Percentiles rank a stretch among this genome's conserved stretches.
Conservation (phyloP, 768 basidiomycete species). For the Naganishia vaughanmartiniae region DNA sequence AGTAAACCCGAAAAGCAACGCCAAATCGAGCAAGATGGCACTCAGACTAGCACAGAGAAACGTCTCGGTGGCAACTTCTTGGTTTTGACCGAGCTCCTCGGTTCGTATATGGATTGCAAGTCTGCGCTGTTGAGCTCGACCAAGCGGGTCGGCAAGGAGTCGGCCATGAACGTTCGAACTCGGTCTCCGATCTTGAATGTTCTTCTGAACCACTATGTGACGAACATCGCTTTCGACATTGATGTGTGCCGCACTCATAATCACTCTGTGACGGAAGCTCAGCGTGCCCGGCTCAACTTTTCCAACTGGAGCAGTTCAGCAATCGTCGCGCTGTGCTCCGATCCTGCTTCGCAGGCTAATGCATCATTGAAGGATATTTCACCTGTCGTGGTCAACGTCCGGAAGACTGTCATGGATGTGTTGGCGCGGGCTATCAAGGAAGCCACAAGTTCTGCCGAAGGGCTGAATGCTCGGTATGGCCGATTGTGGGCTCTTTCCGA, state of each 20-base stretch:
- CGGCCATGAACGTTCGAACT: conserved; percentile 62
- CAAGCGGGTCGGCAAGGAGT: conserved; percentile 56
- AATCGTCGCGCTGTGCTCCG: conserved; percentile 88
- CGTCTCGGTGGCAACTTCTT: conserved; percentile 35
- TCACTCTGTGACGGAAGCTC: conserved; percentile 19
- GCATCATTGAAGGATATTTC: conserved; percentile 68
- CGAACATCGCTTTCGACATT: conserved; percentile 69
- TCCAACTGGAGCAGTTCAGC: conserved; percentile 62
- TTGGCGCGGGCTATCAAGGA: conserved; percentile 86
- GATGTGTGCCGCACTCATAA: conserved; percentile 54
- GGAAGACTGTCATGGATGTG: conserved; percentile 86
- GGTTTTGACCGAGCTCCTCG: conserved; percentile 76
- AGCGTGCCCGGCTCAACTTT: conserved; percentile 39
- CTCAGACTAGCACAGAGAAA: conserved; percentile 25
- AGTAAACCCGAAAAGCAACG: conserved; percentile 54
- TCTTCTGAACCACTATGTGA: conserved; percentile 76
- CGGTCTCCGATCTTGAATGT: conserved; percentile 39
- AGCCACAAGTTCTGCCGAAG: conserved; percentile 58
- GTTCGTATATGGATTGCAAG: conserved; percentile 91
- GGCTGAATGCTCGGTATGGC: conserved; percentile 72
- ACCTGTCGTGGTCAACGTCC: conserved; percentile 74
- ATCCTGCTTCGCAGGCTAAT: conserved; percentile 63
- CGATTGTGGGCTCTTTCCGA: conserved; percentile 82
- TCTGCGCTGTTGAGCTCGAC: conserved; percentile 76
- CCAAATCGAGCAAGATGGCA: conserved; percentile 1